phyloP scores from a whole-genome alignment of 1,139 yeast genomes.

The Scheffersomyces parashehatae region DNA sequence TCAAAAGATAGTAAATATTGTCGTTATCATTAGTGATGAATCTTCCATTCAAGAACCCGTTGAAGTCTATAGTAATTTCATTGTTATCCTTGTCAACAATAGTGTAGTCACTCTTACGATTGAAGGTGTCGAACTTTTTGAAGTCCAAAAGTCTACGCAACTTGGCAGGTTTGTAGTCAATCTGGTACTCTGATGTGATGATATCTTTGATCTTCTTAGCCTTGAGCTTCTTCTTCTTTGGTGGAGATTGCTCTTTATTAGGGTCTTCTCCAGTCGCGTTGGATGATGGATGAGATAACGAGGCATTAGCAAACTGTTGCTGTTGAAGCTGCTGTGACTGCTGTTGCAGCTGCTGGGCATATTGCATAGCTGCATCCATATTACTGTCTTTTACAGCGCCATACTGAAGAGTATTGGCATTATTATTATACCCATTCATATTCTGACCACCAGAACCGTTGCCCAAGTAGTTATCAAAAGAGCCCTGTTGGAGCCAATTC shows the following conservation, averaged over 20 bases:
- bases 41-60: conserved; percentile 45
- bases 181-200: conserved; percentile 13
- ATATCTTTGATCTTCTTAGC: conserved; percentile 6
- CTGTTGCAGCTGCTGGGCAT: conserved; percentile 4
- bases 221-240: conserved; percentile 5
- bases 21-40: conserved; percentile 46
- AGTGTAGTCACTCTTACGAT: conserved; percentile 21
- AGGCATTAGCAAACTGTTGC: background rate
- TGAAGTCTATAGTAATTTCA: conserved; percentile 23
- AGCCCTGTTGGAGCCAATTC: background rate
- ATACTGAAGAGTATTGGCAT: background rate
- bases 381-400: background rate
- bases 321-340: conserved; percentile 5
- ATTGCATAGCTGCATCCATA: background rate
- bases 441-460: conserved; percentile 1
- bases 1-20: conserved; percentile 36
- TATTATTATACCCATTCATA: conserved; percentile 1
- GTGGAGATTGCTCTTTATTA: conserved; percentile 1
- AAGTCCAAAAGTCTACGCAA: conserved; percentile 33
- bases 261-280: background rate
- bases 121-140: conserved; percentile 17
- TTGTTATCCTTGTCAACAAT: conserved; percentile 33
- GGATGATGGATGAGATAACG: background rate
- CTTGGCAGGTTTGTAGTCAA: conserved; percentile 31
- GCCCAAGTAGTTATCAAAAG: background rate